Conservation (phyloP, 1,284 basidiomycete genomes). For the Meripilus lineatus region DNA sequence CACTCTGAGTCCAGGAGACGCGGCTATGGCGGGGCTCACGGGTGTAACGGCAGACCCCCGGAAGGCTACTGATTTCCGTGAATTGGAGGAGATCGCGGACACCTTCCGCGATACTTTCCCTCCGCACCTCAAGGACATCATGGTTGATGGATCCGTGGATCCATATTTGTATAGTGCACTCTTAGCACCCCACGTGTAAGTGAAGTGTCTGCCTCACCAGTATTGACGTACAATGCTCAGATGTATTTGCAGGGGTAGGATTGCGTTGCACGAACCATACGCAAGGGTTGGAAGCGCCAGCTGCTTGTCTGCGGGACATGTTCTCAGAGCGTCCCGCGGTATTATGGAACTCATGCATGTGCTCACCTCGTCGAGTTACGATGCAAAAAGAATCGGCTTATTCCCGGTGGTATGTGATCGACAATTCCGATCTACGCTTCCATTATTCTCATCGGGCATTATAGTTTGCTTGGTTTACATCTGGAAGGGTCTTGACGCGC, state of each 20-base stretch:
- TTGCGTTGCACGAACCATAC: conserved; percentile 66
- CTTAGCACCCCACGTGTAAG: conserved; percentile 60
- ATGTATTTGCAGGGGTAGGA: conserved; percentile 44
- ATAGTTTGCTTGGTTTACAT: conserved; percentile 61
- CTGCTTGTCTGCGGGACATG: conserved; percentile 60
- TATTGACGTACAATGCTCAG: conserved; percentile 1
- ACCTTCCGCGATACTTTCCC: conserved; percentile 60
- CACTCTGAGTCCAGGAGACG: conserved; percentile 22
- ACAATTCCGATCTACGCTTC: not conserved
- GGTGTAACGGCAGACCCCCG: conserved; percentile 43
- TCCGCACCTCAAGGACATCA: conserved; percentile 47
- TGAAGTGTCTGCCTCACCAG: conserved; percentile 10
- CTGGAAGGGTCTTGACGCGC: conserved; percentile 54
- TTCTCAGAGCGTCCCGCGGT: conserved; percentile 53
- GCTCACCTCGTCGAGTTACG: conserved; percentile 61
- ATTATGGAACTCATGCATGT: conserved; percentile 59
- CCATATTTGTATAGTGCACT: conserved; percentile 60
- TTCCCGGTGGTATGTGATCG: conserved; percentile 43
- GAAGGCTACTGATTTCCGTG: conserved; percentile 56
- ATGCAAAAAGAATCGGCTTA: conserved; percentile 56
- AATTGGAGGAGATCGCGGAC: conserved; percentile 53
- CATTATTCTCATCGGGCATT: conserved; percentile 11
- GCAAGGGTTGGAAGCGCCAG: conserved; percentile 48
- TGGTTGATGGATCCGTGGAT: conserved; percentile 49
- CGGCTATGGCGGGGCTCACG: conserved; percentile 44